Conservation (phyloP, 495 filamentous ascomycete genomes). For the Aspergillus saccharolyticus region DNA sequence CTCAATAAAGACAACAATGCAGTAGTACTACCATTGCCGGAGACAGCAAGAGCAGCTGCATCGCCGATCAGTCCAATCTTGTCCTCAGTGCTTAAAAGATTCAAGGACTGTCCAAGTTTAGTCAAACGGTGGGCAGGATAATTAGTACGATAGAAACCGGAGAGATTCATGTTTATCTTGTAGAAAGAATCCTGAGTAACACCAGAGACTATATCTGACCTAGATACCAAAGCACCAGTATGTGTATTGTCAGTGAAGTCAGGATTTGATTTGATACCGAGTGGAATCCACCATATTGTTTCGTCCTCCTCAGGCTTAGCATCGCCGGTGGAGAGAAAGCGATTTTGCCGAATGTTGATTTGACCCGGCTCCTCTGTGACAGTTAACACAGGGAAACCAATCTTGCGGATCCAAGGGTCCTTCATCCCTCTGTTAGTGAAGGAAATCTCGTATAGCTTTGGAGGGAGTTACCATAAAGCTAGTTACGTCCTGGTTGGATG, state of each 20-base stretch:
- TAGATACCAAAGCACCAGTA: slow-evolving; percentile 62
- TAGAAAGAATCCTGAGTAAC: slow-evolving; percentile 74
- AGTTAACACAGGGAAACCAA: slow-evolving; percentile 88
- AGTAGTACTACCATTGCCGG: slow-evolving; percentile 75
- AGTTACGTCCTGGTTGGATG: slow-evolving; percentile 82
- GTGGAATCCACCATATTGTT: slow-evolving; percentile 94
- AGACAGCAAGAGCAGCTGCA: slow-evolving; percentile 83
- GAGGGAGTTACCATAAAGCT: slow-evolving; percentile 63
- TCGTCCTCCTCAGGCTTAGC: slow-evolving; percentile 84
- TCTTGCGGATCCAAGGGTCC: slow-evolving; percentile 86
- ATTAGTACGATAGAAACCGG: slow-evolving; percentile 90
- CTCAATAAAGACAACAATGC: slow-evolving; percentile 75
- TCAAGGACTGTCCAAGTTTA: slow-evolving; percentile 69
- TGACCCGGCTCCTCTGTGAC: slow-evolving; percentile 76
- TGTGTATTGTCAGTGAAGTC: slow-evolving; percentile 31
- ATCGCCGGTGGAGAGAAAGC: slow-evolving; percentile 88
- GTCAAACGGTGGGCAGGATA: slow-evolving; percentile 74
- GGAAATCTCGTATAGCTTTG: background rate
- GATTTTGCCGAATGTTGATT: slow-evolving; percentile 74
- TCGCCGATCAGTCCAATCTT: slow-evolving; percentile 88
- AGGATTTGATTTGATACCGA: slow-evolving; percentile 62
- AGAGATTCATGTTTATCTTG: slow-evolving; percentile 83
- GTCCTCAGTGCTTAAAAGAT: slow-evolving; percentile 74
- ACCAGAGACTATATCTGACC: slow-evolving; percentile 65
- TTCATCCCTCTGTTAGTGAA: slow-evolving; percentile 25